A percentile compares a stretch with the other conserved stretches of the same genome.
Evolutionary conservation across 1,284 basidiomycete species (phyloP).

Genomic region (Austropuccinia psidii): DNA sequence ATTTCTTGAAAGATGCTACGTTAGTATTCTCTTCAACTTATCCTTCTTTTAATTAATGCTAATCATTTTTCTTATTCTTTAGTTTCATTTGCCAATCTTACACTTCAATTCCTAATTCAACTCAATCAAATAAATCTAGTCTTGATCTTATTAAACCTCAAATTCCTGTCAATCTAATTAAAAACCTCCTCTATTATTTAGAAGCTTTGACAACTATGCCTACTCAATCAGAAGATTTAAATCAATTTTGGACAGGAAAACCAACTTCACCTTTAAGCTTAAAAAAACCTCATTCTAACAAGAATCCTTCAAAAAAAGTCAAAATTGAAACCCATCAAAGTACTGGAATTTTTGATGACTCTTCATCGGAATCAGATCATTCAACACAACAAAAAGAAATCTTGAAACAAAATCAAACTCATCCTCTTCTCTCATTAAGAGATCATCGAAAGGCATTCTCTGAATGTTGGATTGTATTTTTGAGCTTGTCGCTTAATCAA

Average conservation of each 20-base stretch:
- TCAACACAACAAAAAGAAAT: conserved; percentile 32
- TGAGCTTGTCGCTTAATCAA: conserved; percentile 54
- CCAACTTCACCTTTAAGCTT: conserved; percentile 51
- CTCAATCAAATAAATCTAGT: conserved; percentile 34
- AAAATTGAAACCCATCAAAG: conserved; percentile 40
- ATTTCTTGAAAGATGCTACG: conserved; percentile 78
- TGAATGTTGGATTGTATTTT: conserved; percentile 63
- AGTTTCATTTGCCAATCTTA: conserved; percentile 1
- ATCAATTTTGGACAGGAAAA: conserved; percentile 70
- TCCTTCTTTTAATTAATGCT: background rate
- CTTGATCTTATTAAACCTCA: too few relatives aligned
- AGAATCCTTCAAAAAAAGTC: conserved; percentile 38
- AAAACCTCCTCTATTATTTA: conserved; percentile 68
- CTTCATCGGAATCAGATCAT: conserved; percentile 48
- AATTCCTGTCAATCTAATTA: conserved; percentile 46
- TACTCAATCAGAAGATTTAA: conserved; percentile 63
- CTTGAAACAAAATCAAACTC: conserved; percentile 43
- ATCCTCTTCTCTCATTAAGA: conserved; percentile 58
- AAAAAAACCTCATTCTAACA: conserved; percentile 47
- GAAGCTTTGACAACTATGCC: conserved; percentile 76
- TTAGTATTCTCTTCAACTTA: conserved; percentile 46
- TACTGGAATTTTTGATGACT: conserved; percentile 41
- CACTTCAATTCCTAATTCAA: conserved; percentile 29
- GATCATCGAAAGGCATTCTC: conserved; percentile 73
- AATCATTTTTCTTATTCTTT: conserved; percentile 42